These are phyloP conservation scores for Thalassiosira hispida DNA, from an alignment of 352 stramenopile species.

Conservation along the genomic window DNA sequence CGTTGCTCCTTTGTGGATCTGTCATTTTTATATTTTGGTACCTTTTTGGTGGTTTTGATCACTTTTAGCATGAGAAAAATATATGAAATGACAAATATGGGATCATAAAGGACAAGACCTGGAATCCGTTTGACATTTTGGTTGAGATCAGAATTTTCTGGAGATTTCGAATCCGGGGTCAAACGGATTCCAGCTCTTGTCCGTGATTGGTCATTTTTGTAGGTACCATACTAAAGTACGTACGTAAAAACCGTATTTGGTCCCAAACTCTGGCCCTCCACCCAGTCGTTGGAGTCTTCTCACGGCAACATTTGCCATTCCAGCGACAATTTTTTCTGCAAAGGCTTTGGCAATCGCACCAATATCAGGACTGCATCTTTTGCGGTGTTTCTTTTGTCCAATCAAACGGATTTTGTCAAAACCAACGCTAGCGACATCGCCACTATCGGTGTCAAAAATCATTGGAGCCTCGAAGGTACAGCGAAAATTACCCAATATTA, in stretches of 20 bases:
- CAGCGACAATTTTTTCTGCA: too few relatives aligned
- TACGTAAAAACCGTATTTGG: not conserved
- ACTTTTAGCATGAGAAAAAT: not conserved
- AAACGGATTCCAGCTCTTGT: not conserved
- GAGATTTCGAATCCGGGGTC: slow-evolving; percentile 3
- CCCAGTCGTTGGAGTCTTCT: too few relatives aligned
- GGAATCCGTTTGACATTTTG: slow-evolving; percentile 1
- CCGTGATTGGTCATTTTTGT: not conserved
- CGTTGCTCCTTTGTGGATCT: not conserved
- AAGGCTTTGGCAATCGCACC: too few relatives aligned
- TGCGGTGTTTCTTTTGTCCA: too few relatives aligned
- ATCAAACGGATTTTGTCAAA: too few relatives aligned
- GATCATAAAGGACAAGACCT: not conserved
- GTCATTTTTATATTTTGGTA: not conserved
- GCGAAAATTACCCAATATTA: too few relatives aligned
- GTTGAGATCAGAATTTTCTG: slow-evolving; percentile 3
- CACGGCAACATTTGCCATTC: too few relatives aligned
- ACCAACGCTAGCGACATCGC: too few relatives aligned
- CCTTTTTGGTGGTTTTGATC: not conserved
- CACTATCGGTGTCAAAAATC: too few relatives aligned
- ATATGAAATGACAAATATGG: not conserved
- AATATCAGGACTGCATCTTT: too few relatives aligned
- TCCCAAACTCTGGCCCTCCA: not conserved
- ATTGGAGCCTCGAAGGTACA: too few relatives aligned
- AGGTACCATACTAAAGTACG: slow-evolving; percentile 2